Conservation (phyloP, 495 filamentous ascomycete genomes). For the Umbilicaria muhlenbergii region DNA sequence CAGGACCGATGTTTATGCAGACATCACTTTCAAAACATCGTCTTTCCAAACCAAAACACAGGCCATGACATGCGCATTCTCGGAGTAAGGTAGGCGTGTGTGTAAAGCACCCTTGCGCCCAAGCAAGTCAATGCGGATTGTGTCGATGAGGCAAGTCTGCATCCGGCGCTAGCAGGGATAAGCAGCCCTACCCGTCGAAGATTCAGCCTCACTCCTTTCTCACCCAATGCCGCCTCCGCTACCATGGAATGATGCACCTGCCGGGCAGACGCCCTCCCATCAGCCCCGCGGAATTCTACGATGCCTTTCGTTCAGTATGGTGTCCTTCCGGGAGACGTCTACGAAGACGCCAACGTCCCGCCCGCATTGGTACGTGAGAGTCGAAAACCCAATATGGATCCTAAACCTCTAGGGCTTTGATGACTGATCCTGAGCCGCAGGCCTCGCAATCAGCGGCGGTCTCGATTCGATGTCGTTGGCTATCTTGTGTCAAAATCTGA, state of each 20-base stretch:
- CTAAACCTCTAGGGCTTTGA: background rate
- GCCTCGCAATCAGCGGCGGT: slow-evolving; percentile 78
- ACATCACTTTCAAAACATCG: no score
- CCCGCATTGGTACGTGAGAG: slow-evolving; percentile 17
- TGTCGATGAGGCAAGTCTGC: no score
- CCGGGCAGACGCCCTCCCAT: slow-evolving; percentile 31
- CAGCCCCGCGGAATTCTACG: slow-evolving; percentile 32
- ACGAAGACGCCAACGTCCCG: background rate
- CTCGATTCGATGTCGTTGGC: slow-evolving; percentile 94
- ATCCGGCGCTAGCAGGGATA: no score
- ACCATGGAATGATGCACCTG: slow-evolving; percentile 23
- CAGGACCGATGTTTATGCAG: no score
- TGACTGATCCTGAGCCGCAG: slow-evolving; percentile 24
- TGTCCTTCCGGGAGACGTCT: slow-evolving; percentile 21
- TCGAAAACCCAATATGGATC: background rate
- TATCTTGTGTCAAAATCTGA: slow-evolving; percentile 42
- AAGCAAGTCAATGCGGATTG: no score
- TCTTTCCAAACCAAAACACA: no score
- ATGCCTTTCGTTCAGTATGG: slow-evolving; percentile 35
- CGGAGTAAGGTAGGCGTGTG: no score
- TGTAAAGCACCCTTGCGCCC: no score
- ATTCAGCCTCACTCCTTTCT: no score
- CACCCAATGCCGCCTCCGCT: no score
- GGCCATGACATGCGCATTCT: no score
- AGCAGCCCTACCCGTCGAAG: no score